A percentile compares a stretch with the other conserved stretches of the same genome.
phyloP scores from a whole-genome alignment of 129 eudicot genomes.

The Calendula officinalis region DNA sequence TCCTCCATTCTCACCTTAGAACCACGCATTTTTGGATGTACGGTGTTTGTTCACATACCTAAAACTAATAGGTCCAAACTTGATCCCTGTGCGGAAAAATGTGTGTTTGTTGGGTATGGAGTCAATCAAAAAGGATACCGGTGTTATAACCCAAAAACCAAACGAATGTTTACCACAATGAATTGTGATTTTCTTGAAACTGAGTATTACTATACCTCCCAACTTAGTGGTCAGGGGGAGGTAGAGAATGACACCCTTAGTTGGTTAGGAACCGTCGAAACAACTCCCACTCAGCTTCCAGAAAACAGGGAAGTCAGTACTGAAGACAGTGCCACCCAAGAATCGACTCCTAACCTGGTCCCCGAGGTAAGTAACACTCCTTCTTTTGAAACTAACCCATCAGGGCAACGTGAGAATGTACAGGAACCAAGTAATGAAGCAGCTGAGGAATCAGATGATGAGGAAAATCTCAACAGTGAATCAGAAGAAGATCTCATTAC shows the following conservation, averaged over 20 bases:
- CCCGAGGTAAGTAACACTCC: background rate
- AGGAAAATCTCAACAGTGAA: no score
- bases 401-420: background rate
- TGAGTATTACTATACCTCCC: background rate
- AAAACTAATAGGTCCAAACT: background rate
- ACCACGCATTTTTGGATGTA: background rate
- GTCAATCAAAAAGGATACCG: conserved; percentile 2
- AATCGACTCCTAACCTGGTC: background rate
- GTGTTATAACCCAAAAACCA: background rate
- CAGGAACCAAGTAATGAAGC: background rate
- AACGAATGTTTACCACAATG: background rate
- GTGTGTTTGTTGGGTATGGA: conserved; percentile 2
- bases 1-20: background rate
- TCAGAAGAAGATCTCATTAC: background rate
- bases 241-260: background rate
- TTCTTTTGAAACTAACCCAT: background rate
- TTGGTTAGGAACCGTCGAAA: background rate
- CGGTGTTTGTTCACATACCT: conserved; percentile 8
- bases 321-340: background rate
- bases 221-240: conserved; percentile 1
- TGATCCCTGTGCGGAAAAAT: background rate
- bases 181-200: background rate
- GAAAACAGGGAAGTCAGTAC: background rate
- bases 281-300: no score
- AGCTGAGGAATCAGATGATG: no score